phyloP scores from a whole-genome alignment of 306 rosid genomes.

The Dryas alaskensis region DNA sequence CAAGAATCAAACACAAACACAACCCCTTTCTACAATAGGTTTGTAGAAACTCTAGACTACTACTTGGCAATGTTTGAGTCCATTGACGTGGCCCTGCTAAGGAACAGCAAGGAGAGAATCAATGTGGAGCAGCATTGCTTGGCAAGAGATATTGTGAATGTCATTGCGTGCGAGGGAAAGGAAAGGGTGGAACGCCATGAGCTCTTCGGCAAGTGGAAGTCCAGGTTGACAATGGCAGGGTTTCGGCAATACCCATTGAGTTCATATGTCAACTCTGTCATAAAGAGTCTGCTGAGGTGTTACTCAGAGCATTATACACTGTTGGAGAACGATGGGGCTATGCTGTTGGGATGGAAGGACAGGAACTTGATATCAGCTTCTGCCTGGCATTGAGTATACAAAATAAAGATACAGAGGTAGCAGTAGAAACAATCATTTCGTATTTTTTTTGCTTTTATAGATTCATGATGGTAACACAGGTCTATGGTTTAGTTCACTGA shows the following conservation, averaged over 20 bases:
- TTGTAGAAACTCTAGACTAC: slow-evolving; percentile 70
- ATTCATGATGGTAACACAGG: neutral
- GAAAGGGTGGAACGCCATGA: slow-evolving; percentile 91
- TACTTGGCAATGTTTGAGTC: slow-evolving; percentile 93
- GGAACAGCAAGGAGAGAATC: slow-evolving; percentile 71
- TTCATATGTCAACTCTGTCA: slow-evolving; percentile 78
- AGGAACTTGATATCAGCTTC: slow-evolving; percentile 89
- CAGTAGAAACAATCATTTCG: slow-evolving; percentile 13
- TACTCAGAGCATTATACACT: slow-evolving; percentile 80
- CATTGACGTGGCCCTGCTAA: slow-evolving; percentile 66
- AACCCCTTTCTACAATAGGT: slow-evolving; percentile 78
- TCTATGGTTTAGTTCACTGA: neutral
- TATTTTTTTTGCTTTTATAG: neutral
- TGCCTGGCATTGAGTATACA: slow-evolving; percentile 65
- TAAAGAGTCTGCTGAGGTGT: slow-evolving; percentile 56
- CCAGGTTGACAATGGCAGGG: slow-evolving; percentile 92
- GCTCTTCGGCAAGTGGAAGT: slow-evolving; percentile 90
- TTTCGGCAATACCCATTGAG: slow-evolving; percentile 72
- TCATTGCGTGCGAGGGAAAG: slow-evolving; percentile 86
- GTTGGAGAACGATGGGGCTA: slow-evolving; percentile 82
- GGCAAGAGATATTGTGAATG: slow-evolving; percentile 79
- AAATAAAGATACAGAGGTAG: slow-evolving; percentile 25
- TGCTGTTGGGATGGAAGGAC: slow-evolving; percentile 87
- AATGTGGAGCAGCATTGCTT: slow-evolving; percentile 88
- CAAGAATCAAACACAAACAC: slow-evolving; percentile 98